A percentile compares a stretch with the other conserved stretches of the same genome.
phyloP scores from a whole-genome alignment of 257 asterid genomes.

The Przewalskia tangutica region DNA sequence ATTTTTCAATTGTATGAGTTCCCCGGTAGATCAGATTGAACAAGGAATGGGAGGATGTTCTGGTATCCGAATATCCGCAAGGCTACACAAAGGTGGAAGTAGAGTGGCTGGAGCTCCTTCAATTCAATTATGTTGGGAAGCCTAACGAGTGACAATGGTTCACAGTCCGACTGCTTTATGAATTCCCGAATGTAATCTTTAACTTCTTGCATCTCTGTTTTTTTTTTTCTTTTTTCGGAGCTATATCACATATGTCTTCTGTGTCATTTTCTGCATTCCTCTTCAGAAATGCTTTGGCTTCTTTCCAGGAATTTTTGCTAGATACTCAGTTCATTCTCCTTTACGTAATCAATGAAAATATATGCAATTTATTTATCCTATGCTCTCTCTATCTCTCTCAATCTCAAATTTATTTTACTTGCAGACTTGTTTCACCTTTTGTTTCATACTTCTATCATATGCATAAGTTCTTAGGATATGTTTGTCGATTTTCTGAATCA shows the following conservation, averaged over 20 bases:
- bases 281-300: not conserved
- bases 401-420: not conserved
- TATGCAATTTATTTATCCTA: not conserved
- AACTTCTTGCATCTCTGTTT: not conserved
- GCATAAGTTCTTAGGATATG: not conserved
- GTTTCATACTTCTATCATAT: no score
- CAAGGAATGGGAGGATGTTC: not conserved
- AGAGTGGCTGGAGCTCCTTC: not conserved
- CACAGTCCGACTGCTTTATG: not conserved
- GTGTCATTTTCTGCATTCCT: constrained; percentile 1
- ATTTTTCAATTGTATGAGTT: not conserved
- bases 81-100: not conserved
- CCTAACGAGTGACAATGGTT: not conserved
- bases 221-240: not conserved
- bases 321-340: not conserved
- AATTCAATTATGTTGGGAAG: not conserved
- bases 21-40: not conserved
- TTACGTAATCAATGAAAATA: not conserved
- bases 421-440: not conserved
- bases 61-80: not conserved
- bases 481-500: not conserved
- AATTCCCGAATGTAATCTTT: not conserved
- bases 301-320: not conserved
- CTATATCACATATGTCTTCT: not conserved
- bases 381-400: not conserved